phyloP scores from a whole-genome alignment of 441 rosid species.

The Bruguiera hainesii region DNA sequence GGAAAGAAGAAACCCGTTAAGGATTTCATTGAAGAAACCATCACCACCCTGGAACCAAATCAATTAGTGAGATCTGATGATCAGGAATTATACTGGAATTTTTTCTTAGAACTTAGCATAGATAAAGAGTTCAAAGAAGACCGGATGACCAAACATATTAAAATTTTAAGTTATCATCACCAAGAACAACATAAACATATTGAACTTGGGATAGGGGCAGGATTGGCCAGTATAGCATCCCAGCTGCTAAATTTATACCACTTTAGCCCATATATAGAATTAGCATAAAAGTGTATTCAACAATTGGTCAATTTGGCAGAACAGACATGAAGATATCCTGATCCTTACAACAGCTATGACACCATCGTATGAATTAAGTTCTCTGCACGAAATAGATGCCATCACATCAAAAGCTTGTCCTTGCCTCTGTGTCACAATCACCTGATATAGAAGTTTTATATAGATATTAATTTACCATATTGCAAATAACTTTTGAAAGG shows the following conservation, averaged over 20 bases:
- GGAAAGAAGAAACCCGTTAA: conserved; percentile 79
- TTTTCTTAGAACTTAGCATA: conserved; percentile 4
- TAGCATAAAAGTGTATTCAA: background rate
- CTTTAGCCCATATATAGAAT: background rate
- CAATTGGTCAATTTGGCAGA: background rate
- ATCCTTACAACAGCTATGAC: conserved; percentile 77
- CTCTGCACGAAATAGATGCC: conserved; percentile 52
- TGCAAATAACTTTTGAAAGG: background rate
- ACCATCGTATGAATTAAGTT: conserved; percentile 75
- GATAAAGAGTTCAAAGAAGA: conserved; percentile 6
- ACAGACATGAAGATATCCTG: background rate
- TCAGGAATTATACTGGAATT: conserved; percentile 11
- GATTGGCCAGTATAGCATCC: conserved; percentile 2
- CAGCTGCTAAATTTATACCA: background rate
- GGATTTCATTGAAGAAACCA: conserved; percentile 93
- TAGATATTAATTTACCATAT: background rate
- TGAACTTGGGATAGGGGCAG: background rate
- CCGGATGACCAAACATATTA: background rate
- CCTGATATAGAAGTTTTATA: conserved; percentile 43
- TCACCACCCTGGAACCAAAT: conserved; percentile 74
- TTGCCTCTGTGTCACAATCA: conserved; percentile 75
- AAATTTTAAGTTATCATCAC: background rate
- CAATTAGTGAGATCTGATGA: conserved; percentile 12
- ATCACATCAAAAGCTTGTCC: conserved; percentile 85
- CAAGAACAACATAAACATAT: background rate